Evolutionary conservation across 371 early-diverging fungal species (phyloP), one percentile per base, ranked within the genome.

Genomic region (Lichtheimia ramosa): DNA sequence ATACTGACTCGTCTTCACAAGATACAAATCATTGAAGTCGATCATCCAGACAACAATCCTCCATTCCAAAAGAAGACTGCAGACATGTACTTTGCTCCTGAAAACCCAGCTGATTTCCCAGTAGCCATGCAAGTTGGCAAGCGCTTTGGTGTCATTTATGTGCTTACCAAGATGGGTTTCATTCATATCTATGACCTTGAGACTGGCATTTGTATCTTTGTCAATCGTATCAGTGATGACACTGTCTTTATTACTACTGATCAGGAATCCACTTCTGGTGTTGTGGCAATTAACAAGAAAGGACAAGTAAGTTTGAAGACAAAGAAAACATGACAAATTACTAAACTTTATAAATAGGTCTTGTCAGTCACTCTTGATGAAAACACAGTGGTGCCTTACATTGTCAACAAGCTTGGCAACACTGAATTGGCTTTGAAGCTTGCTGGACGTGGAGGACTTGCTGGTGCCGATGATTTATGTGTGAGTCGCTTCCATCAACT

Each of bases 211-310:
- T 93, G 95, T 73, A 88, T 98, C 51, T 98, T 90, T 76, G 94
- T 94, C 89, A 97, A 97, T 79, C 88, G 98, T 60, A 96, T 98
- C 62, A 92, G 91, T 64, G 93, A 91, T 34, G 99, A 97, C 56
- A 96, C 99, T 23, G 92, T 98, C 58, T 98, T 98, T 83, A 93
- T 95, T 40, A 94, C 98, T 56, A 89, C 96, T n/a, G 96, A 95
- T 66, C 86, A 92, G 62, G 89, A 91, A 48, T 78, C 82, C 13
- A 88, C 90, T 2, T 83, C 89, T 56, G 99, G 99, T 61, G 83
- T 98, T 41, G 90, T 98, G 66, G 93, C 91, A 52, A 94, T 98
- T 50, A 98, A 98, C 79, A 88, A 96, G 65, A 96, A 94, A 75
- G 99, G 99, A 43, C 97, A 97, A 82, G 90, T 88, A 77, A 58